Base-by-base conservation (phyloP, 225 moss, liverwort and hornwort species). In the Bryoerythrophyllum caledonicum region DNA sequence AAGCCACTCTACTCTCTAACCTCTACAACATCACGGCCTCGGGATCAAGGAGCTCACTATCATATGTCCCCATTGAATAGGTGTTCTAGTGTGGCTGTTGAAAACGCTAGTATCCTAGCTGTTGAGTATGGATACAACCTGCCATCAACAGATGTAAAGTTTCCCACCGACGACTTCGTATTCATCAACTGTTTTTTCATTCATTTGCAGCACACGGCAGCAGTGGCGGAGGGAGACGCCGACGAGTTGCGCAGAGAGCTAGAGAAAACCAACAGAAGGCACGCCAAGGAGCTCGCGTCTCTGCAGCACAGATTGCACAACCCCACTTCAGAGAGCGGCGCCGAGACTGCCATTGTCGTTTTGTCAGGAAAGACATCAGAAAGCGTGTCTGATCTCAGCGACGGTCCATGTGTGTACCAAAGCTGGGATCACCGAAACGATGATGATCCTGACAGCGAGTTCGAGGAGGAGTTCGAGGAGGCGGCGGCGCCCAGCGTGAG, bases 151-250 rank as follows among this genome's bases (percentile, higher is more conserved):
- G 15, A 14, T 14, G 4, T 5, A 4, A 10, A 51, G 1, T 5
- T n/a, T 37, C 60, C 11, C 10, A 15, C 44, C 15, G 44, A 61
- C 63, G 56, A n/a, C 20, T 8, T 61, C 10, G 46, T 56, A 56
- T 13, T 67, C 46, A 4, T 43, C 14, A 0, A 19, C 43, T 72
- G 28, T 46, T 65, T 3, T 19, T 20, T 55, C 41, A 5, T 37
- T 41, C 25, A 12, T 25, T 54, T 51, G 40, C 82, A 87, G 87
- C 79, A 82, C 61, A 73, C 74, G 4, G 76, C 84, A 27, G 74
- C 79, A 52, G 76, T 76, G 17, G 84, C 82, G 27, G 87, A 87
- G 55, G 82, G 74, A 74, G 82, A 82, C 67, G 84, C 76, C 20
- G 84, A 73, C 6, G 69, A 79, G 7, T 25, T 84, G 17, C 87